Evolutionary conservation across 2,329 filamentous ascomycete genomes (phyloP).

Genomic region (Colletotrichum chlorophyti): DNA sequence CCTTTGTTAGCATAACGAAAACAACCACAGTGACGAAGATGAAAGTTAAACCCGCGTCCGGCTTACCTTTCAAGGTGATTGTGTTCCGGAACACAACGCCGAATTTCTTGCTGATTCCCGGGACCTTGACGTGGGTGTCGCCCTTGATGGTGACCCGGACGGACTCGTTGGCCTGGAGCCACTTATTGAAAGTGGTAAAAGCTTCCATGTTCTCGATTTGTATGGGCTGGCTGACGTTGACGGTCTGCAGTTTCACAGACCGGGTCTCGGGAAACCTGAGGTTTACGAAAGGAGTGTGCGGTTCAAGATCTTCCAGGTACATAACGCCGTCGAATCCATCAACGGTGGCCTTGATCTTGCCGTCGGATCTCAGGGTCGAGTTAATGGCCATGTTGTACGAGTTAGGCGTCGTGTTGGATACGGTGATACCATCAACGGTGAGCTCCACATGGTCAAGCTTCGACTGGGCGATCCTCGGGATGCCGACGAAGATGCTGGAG

Average conservation of each 20-base stretch:
- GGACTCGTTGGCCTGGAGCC: constrained; percentile 57
- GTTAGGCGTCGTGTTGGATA: constrained; percentile 52
- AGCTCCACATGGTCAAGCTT: constrained; percentile 62
- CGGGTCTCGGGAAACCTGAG: constrained; percentile 60
- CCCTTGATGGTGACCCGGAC: constrained; percentile 59
- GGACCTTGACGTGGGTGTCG: constrained; percentile 57
- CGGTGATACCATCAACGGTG: constrained; percentile 56
- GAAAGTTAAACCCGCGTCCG: no score
- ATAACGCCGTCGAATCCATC: constrained; percentile 58
- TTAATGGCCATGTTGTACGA: constrained; percentile 61
- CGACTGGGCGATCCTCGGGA: constrained; percentile 63
- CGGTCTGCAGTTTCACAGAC: constrained; percentile 52
- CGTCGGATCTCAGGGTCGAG: constrained; percentile 60
- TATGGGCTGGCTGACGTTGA: constrained; percentile 59
- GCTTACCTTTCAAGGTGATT: constrained; percentile 49
- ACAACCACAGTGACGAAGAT: no score
- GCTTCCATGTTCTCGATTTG: constrained; percentile 53
- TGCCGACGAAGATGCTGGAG: constrained; percentile 59
- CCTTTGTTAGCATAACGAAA: constrained; percentile 20
- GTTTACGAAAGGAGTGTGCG: constrained; percentile 55
- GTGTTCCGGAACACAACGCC: constrained; percentile 63
- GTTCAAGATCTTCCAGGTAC: constrained; percentile 58
- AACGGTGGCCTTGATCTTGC: constrained; percentile 58
- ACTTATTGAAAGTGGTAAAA: constrained; percentile 62
- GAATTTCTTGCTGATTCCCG: constrained; percentile 55